Evolutionary conservation across 176 grass and related monocot genomes (phyloP), one percentile per base, ranked within the genome.

Genomic region (Areca catechu): DNA sequence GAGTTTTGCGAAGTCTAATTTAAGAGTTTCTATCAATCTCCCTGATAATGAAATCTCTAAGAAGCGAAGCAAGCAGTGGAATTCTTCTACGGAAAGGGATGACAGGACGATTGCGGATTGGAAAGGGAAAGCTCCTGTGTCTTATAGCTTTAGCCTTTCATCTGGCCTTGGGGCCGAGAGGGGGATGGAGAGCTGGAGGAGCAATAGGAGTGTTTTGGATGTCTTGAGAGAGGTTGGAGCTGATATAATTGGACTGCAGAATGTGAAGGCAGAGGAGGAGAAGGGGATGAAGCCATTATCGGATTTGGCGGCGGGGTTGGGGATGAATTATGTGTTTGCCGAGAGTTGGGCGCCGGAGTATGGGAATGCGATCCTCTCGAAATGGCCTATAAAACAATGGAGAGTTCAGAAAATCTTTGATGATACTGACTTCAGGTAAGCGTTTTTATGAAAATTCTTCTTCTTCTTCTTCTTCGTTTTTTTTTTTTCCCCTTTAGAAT

Each of bases 311-410:
- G 79, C 77, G 21, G 81, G 73, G 53, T 79, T 99, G 4, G 94
- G 94, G 50, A 99, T 99, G 94, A 81, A 77, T 48, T 99, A 80
- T 66, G 79, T 93, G 22, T 99, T 99, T 67, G 94, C 94, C 2
- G 94, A 99, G 81, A 99, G 94, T 82, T 99, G 94, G 94, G 94
- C 94, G 58, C 94, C 94, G 19, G 81, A 93, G 60, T 99, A 86
- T 70, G 94, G 94, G 67, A 82, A 99, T 62, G 94, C 94, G 57
- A 64, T 99, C 27, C 82, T 93, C 70, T 99, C 94, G 19, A 87
- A 81, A 21, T 99, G 88, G 84, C 94, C 94, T 20, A 99, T 99
- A 75, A 85, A 77, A 48, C 76, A 65, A 0, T 99, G 83, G 84
- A 99, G 83, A 69, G 81, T 74, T 22, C 84, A 89, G 54, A 87